Conservation (phyloP, 1,139 yeast species). For the Torulaspora globosa region DNA sequence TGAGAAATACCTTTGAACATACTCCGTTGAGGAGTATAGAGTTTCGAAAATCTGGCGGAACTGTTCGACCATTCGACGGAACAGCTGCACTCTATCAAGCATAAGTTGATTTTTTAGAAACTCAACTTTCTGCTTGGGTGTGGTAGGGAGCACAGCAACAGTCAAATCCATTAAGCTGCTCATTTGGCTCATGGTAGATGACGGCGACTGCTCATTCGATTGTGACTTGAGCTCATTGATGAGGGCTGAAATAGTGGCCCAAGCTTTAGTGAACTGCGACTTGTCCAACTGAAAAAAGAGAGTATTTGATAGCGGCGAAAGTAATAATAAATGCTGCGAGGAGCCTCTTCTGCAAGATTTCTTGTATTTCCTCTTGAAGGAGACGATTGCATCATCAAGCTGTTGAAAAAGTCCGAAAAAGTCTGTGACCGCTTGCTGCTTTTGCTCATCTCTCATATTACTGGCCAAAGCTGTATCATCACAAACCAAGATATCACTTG, state of each 20-base stretch:
- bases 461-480: conserved; percentile 24
- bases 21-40: conserved; percentile 36
- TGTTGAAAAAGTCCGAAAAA: conserved; percentile 29
- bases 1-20: conserved; percentile 43
- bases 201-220: conserved; percentile 13
- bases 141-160: conserved; percentile 57
- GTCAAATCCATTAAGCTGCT: conserved; percentile 51
- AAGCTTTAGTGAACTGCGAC: conserved; percentile 27
- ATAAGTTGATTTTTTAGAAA: conserved; percentile 42
- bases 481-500: conserved; percentile 26
- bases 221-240: conserved; percentile 23
- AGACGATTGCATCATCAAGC: conserved; percentile 35
- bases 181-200: conserved; percentile 18
- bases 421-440: conserved; percentile 2
- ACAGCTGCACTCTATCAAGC: conserved; percentile 38
- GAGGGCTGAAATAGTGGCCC: conserved; percentile 28
- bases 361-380: conserved; percentile 21
- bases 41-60: conserved; percentile 39
- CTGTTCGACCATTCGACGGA: conserved; percentile 38
- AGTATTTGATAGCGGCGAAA: conserved; percentile 61
- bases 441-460: conserved; percentile 4
- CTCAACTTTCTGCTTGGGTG: conserved; percentile 45
- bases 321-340: conserved; percentile 42
- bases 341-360: conserved; percentile 17
- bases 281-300: conserved; percentile 49